Base-by-base conservation (phyloP, 1,284 basidiomycete genomes). In the Papiliotrema fonsecae region DNA sequence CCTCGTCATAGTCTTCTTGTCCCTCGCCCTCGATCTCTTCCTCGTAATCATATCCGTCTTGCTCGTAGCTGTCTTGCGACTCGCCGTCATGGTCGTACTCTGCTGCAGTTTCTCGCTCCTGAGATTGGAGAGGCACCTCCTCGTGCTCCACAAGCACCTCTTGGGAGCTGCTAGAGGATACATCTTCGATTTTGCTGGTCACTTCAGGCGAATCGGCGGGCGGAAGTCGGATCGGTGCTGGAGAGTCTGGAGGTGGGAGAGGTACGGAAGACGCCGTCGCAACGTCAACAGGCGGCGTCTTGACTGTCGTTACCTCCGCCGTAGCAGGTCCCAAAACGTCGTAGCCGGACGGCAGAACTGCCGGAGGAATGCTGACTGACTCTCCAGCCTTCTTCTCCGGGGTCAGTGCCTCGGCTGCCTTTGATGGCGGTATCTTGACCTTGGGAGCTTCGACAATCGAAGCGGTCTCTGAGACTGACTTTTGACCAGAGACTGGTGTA, bases 21-120 rank as follows among this genome's bases (percentile, higher is more conserved):
- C 57, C 57, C 3, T 57, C 50, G 0, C 54, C 37, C 9, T 56
- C 48, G 7, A 54, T 55, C 24, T 55, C 58, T 14, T 49, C 55
- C 14, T 56, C 52, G 4, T 54, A 49, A n/a, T 46, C 43, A 13
- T 53, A 45, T 21, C 50, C 53, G 6, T 50, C 56, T 22, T 54
- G 48, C 4, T 46, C 47, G n/a, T 53, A 45, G 21, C 49, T 47
- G 4, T 58, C 48, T 1, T 52, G 42, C 10, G 56, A 54, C 10
- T 47, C 51, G 6, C 6, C 28, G n/a, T 52, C 53, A 5, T 55
- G 49, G 11, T 56, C 51, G 6, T 51, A 46, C 14, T 47, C 40
- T 49, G 36, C n/a, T 38, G 41, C 16, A 39, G 42, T 48, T 40
- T 40, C 49, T 38, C 25, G 27, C 19, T n/a, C 42, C 13, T 21